phyloP scores from a whole-genome alignment of 2,329 filamentous ascomycete species.

The Penicillium sp. region DNA sequence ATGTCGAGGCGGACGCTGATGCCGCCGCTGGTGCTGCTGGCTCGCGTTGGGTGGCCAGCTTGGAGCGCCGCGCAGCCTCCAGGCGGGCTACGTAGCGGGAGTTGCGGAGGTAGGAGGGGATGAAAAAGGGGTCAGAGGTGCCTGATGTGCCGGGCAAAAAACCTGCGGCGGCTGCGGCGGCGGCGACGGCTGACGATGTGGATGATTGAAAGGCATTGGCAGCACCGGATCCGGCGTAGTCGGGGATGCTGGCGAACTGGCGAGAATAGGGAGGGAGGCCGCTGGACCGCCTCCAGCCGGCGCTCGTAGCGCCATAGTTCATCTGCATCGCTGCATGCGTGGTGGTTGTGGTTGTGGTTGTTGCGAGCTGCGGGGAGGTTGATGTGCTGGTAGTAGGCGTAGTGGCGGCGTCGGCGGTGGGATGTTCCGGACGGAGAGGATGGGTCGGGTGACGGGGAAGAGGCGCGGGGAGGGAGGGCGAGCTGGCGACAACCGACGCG shows the following conservation, averaged over 20 bases:
- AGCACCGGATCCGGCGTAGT: slow-evolving; percentile 17
- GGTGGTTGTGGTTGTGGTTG: slow-evolving; percentile 32
- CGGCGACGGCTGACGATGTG: neutral
- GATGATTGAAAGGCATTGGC: neutral
- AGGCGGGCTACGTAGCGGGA: slow-evolving; percentile 76
- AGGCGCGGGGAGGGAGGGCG: slow-evolving; percentile 17
- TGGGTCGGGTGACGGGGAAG: neutral
- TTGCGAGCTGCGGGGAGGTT: slow-evolving; percentile 27
- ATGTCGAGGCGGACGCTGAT: neutral
- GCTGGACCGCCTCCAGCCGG: slow-evolving; percentile 42
- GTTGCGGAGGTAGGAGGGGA: slow-evolving; percentile 75
- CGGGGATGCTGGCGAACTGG: slow-evolving; percentile 40
- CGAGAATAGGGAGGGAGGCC: slow-evolving; percentile 46
- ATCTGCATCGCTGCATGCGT: slow-evolving; percentile 49
- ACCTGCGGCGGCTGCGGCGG: neutral
- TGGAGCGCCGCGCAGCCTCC: slow-evolving; percentile 64
- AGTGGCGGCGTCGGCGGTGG: slow-evolving; percentile 36
- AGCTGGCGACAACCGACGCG: slow-evolving; percentile 15
- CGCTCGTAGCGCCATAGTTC: slow-evolving; percentile 39
- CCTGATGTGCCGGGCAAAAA: neutral
- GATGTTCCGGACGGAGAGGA: neutral
- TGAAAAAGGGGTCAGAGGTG: slow-evolving; percentile 58
- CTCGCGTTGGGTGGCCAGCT: slow-evolving; percentile 49
- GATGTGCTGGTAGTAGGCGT: slow-evolving; percentile 23
- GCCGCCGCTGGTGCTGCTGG: slow-evolving; percentile 34